Evolutionary conservation across 805 yeast species (phyloP).

Genomic region (Alloascoidea hylecoeti): DNA sequence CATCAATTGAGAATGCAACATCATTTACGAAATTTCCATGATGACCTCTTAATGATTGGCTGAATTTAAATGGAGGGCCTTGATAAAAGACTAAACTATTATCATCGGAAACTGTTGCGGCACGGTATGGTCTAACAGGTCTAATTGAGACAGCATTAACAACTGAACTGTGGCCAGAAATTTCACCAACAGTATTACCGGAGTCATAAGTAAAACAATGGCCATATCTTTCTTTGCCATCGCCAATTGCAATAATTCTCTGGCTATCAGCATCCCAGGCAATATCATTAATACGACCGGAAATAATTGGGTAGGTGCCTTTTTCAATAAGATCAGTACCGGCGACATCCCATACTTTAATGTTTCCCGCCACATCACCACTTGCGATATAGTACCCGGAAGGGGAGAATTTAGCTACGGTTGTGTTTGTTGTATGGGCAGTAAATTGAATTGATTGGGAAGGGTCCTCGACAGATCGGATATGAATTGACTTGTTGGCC

Average conservation of each 20-base stretch:
- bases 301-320: constrained; percentile 61
- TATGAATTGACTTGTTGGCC: constrained; percentile 63
- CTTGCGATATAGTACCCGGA: constrained; percentile 84
- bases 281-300: constrained; percentile 70
- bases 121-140: constrained; percentile 82
- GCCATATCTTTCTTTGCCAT: constrained; percentile 84
- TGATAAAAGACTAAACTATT: constrained; percentile 68
- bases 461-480: constrained; percentile 51
- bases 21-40: constrained; percentile 74
- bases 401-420: constrained; percentile 81
- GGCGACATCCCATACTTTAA: constrained; percentile 70
- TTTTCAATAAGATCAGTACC: constrained; percentile 46
- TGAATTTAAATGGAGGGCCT: constrained; percentile 92
- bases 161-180: constrained; percentile 78
- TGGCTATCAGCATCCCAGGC: constrained; percentile 88
- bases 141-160: constrained; percentile 77
- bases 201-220: constrained; percentile 89
- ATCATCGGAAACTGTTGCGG: constrained; percentile 89
- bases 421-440: constrained; percentile 56
- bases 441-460: constrained; percentile 47
- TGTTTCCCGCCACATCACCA: constrained; percentile 85
- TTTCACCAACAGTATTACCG: constrained; percentile 95
- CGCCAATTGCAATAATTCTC: constrained; percentile 87
- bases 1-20: constrained; percentile 73
- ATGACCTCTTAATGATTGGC: constrained; percentile 51